phyloP scores from a whole-genome alignment of 345 rosid species.

The Lepidium aucheri region DNA sequence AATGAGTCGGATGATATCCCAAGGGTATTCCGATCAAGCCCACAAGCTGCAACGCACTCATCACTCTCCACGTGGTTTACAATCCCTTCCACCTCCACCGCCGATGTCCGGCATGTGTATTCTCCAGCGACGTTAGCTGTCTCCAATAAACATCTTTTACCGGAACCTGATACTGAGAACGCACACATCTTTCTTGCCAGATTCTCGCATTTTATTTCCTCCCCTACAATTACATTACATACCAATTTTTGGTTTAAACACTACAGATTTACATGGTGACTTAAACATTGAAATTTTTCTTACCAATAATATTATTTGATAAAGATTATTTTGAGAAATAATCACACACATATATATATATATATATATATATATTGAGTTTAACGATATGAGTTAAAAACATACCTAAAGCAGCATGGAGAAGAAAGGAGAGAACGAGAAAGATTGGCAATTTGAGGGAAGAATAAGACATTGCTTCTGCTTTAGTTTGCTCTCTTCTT shows the following conservation, averaged over 20 bases:
- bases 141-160: conserved; percentile 85
- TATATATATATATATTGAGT: neutral
- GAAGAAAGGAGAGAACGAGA: conserved; percentile 55
- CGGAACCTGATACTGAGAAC: conserved; percentile 57
- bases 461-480: conserved; percentile 43
- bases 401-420: conserved; percentile 63
- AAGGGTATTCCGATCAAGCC: conserved; percentile 65
- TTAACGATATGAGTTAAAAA: neutral
- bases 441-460: conserved; percentile 39
- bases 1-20: conserved; percentile 94
- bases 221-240: conserved; percentile 27
- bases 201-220: conserved; percentile 58
- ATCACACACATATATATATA: too few species aligned
- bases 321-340: neutral
- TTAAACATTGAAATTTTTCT: neutral
- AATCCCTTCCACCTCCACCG: conserved; percentile 69
- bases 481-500: neutral
- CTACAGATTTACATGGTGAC: too few species aligned
- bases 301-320: neutral
- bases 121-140: conserved; percentile 43
- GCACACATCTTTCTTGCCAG: conserved; percentile 63
- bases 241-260: too few species aligned
- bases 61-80: conserved; percentile 70
- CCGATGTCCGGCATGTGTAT: conserved; percentile 76
- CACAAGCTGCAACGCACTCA: conserved; percentile 65